Evolutionary conservation across 257 asterid genomes (phyloP), one percentile per base, ranked within the genome.

Genomic region (Nyctanthes arbortristis): DNA sequence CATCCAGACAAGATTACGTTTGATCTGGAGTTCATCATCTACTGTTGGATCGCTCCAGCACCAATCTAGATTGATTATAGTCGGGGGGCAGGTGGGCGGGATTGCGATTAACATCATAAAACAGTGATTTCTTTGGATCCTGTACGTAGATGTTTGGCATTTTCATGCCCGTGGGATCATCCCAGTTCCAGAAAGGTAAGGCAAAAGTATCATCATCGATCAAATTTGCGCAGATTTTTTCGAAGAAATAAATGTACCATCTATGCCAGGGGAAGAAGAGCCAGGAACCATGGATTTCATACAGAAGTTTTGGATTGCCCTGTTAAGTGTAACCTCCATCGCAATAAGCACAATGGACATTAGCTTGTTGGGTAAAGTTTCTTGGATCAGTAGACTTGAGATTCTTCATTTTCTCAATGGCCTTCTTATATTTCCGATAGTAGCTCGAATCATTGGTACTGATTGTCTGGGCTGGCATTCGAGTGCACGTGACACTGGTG

Each of bases 291-390:
- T 72, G 76, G 36, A 75, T 39, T 31, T 63, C 63, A 5, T 63
- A 69, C 5, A 0, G 14, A 36, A 55, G 29, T 0, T 56, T 29
- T 0, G 73, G 25, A 30, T 25, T 31, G 3, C 33, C 76, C n/a
- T 3, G 36, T 16, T 55, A 16, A 11, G 27, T 0, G n/a, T 75
- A 75, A 7, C 57, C 80, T 28, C 69, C 76, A 29, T 75, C 31
- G n/a, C 80, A 75, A 20, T 75, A 75, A 37, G 80, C 80, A 40
- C 77, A 72, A 31, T 72, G 77, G 18, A 65, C 71, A 8, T 72
- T 56, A 5, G 77, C 77, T 22, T 72, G 80, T 52, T 69, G 76
- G 31, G 22, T 34, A n/a, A 75, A 75, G 1, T 36, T 54, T 5
- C 62, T 60, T 5, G 80, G 80, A 12, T 70, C 72, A 10, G 39